Conservation (phyloP, 306 rosid species). For the Fagus crenata region DNA sequence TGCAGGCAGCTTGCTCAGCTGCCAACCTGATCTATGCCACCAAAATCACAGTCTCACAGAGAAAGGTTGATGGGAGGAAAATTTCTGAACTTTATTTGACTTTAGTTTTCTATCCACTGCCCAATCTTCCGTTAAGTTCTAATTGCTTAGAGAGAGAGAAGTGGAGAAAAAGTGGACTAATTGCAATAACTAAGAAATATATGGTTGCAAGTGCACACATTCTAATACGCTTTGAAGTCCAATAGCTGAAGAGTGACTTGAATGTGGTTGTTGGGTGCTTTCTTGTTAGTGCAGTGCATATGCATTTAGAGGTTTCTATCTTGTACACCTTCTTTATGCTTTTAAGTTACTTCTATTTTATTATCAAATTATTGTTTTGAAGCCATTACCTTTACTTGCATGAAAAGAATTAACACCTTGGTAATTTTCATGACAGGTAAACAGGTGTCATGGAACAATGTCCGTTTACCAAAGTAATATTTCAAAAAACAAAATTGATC, state of each 20-base stretch:
- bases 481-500: conserved; percentile 74
- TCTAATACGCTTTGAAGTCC: not conserved
- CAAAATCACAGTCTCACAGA: not conserved
- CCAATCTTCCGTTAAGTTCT: not conserved
- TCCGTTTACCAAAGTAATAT: conserved; percentile 75
- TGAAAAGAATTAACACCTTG: conserved; percentile 20
- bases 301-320: not conserved
- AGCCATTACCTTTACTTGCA: conserved; percentile 14
- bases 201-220: not conserved
- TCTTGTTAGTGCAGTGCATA: no score
- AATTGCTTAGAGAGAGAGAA: not conserved
- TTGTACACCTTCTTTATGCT: not conserved
- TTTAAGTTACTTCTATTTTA: not conserved
- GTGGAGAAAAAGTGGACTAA: not conserved
- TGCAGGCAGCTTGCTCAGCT: no score
- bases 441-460: conserved; percentile 76
- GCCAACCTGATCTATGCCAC: not conserved
- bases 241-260: not conserved
- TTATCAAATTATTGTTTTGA: conserved; percentile 1
- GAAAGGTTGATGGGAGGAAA: not conserved
- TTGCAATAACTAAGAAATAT: no score
- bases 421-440: conserved; percentile 45
- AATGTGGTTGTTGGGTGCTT: not conserved
- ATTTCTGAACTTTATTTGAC: conserved; percentile 5
- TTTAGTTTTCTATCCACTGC: not conserved